Conservation (phyloP, 176 grass and related monocot species). For the Thinopyrum elongatum region DNA sequence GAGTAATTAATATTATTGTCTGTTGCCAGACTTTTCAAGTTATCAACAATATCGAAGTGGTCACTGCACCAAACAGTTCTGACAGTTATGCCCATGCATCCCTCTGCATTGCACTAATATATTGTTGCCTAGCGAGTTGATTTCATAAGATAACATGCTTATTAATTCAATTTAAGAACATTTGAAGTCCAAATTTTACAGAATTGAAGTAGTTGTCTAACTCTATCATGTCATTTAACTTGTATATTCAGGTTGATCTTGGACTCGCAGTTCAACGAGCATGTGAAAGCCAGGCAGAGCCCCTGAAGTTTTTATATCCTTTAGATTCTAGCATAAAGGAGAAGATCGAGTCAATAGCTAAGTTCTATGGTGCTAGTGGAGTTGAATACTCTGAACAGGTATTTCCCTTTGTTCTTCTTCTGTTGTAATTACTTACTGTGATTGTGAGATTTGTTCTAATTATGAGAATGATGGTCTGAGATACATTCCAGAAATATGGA, state of each 20-base stretch:
- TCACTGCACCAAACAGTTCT: background rate
- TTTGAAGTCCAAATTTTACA: background rate
- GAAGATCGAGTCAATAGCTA: slow-evolving; percentile 93
- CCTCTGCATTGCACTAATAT: background rate
- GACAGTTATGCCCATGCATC: background rate
- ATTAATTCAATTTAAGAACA: background rate
- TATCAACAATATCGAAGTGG: background rate
- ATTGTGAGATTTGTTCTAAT: slow-evolving; percentile 10
- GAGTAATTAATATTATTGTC: background rate
- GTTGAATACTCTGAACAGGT: slow-evolving; percentile 97
- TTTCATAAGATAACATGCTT: background rate
- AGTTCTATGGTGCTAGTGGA: slow-evolving; percentile 79
- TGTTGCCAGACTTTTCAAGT: background rate
- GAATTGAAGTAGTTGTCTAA: background rate
- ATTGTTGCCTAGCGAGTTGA: background rate
- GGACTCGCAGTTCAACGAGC: slow-evolving; percentile 84
- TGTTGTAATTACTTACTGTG: background rate
- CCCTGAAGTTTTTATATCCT: slow-evolving; percentile 86
- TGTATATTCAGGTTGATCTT: slow-evolving; percentile 77
- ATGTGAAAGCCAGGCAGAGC: slow-evolving; percentile 75
- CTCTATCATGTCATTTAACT: background rate
- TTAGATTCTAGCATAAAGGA: slow-evolving; percentile 84
- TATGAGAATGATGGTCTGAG: background rate
- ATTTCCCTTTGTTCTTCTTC: background rate
- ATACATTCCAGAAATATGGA: background rate